A percentile compares a stretch with the other conserved stretches of the same genome.
Conservation (phyloP, 2,329 filamentous ascomycete genomes). For the Talaromyces marneffei region DNA sequence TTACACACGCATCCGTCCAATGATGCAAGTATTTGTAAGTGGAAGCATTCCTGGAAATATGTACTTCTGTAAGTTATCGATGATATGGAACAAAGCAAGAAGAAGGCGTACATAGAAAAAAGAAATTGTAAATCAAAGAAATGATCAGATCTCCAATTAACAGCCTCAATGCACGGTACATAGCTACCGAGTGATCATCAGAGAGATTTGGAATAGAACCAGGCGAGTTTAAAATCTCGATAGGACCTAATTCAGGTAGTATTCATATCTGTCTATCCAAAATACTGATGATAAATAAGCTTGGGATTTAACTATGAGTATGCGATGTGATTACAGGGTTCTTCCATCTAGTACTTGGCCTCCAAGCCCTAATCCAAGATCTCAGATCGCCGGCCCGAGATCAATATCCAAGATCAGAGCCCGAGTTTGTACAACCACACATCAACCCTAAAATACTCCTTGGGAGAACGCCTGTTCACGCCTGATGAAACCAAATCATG, state of each 20-base stretch:
- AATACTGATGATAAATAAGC: too few relatives aligned
- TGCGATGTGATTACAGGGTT: background rate
- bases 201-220: background rate
- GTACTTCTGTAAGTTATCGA: background rate
- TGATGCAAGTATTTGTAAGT: background rate
- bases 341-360: background rate
- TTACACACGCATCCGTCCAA: background rate
- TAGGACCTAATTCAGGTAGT: background rate
- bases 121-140: background rate
- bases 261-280: too few relatives aligned
- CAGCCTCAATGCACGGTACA: background rate
- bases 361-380: background rate
- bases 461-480: background rate
- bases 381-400: background rate
- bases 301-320: too few relatives aligned
- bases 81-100: background rate
- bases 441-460: background rate
- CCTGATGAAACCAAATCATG: background rate
- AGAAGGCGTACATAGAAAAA: background rate
- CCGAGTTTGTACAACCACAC: background rate
- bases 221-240: background rate
- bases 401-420: background rate
- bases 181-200: background rate
- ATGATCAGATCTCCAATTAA: background rate
- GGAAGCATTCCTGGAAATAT: background rate